Base-by-base conservation (phyloP, 1,139 yeast genomes). In the Yarrowia galli region DNA sequence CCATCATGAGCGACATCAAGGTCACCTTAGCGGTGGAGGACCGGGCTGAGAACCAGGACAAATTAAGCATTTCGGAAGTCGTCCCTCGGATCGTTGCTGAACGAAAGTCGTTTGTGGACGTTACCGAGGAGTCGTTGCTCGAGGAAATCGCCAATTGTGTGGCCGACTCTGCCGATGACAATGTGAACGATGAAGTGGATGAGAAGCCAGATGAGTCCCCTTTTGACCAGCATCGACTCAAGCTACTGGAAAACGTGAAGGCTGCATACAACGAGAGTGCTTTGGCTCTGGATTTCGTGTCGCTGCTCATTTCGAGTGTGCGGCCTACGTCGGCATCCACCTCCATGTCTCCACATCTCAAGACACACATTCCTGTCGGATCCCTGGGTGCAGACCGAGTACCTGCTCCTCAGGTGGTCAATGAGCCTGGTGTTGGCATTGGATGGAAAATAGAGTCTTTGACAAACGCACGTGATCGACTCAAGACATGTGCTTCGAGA, bases 241-340 rank as follows among this genome's bases (percentile, higher is more conserved):
- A 88, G 70, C 81, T 91, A 68, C 75, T 87, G 25, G 82, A 81
- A 36, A 81, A 84, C 65, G 82, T 92, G 40, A 73, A 85, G 69
- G 78, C 85, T 2, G 97, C 99, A 0, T 81, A 91, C 73, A 95
- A 95, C 75, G 98, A 95, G 75, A 88, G 97, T 0, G 92, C 97
- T 0, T 79, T 95, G 53, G 88, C 97, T 0, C 80, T 93, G 69
- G 99, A 95, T 75, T 91, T 93, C 73, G 89, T 93, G 1, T 91
- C 97, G 1, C 81, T 95, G 69, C 79, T 96, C 68, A 82, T 95
- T 60, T 89, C 97, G n/a, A 84, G 92, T 18, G 86, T 87, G 15
- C 84, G 95, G 70, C 97, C 97, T 1, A 89, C 90, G 25, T 89
- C 95, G 1, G 97, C 96, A 1, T 84, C 89, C 49, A 84, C 93